A percentile compares a stretch with the other conserved stretches of the same genome.
phyloP scores from a whole-genome alignment of 2,329 filamentous ascomycete species.

The Podosphaera aphanis region DNA sequence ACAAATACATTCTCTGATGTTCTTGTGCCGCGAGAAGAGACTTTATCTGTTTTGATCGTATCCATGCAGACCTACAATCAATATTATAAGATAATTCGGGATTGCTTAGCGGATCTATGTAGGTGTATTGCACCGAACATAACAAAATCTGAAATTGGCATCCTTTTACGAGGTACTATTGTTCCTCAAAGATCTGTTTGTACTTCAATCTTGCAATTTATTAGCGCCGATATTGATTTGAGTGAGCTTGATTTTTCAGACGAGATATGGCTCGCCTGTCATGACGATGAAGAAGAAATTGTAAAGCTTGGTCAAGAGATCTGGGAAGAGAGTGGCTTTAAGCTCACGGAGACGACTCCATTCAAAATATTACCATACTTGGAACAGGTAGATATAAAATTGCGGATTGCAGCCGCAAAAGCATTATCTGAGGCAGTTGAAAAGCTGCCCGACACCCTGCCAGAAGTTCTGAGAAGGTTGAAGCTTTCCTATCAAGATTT shows the following conservation, averaged over 20 bases:
- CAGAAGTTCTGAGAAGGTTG: conserved; percentile 38
- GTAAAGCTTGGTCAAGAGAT: conserved; percentile 62
- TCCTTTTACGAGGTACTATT: conserved; percentile 57
- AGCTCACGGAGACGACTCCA: conserved; percentile 41
- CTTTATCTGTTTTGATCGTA: conserved; percentile 47
- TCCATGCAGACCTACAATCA: conserved; percentile 78
- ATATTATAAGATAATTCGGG: conserved; percentile 87
- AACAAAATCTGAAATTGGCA: conserved; percentile 41
- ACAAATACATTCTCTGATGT: conserved; percentile 55
- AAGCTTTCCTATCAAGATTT: conserved; percentile 52
- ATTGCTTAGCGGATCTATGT: conserved; percentile 70
- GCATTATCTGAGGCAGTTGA: conserved; percentile 54
- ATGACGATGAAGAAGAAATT: conserved; percentile 80
- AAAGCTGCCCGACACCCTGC: conserved; percentile 33
- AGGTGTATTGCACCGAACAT: conserved; percentile 71
- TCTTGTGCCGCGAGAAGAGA: conserved; percentile 50
- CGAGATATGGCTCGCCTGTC: conserved; percentile 80
- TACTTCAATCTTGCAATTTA: conserved; percentile 65
- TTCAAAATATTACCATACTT: conserved; percentile 54
- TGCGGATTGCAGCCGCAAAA: conserved; percentile 63
- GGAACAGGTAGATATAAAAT: conserved; percentile 53
- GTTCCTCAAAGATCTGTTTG: conserved; percentile 61
- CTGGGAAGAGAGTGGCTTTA: conserved; percentile 80
- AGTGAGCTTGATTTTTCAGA: conserved; percentile 68
- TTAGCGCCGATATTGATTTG: conserved; percentile 79